Evolutionary conservation across 2,329 filamentous ascomycete species (phyloP).

Genomic region (Emydomyces testavorans): DNA sequence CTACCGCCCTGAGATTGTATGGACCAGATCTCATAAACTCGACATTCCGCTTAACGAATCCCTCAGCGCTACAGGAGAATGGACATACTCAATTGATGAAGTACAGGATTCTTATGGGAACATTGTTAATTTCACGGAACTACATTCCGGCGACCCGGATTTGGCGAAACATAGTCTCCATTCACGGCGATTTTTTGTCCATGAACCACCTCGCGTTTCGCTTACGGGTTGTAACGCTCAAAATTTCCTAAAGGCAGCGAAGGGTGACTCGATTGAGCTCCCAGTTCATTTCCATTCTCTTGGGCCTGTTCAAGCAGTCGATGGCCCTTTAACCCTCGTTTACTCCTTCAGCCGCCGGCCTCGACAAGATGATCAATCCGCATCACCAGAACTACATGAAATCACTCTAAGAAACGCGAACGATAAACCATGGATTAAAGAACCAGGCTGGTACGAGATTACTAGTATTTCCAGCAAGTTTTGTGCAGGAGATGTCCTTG

Average conservation of each 20-base stretch:
- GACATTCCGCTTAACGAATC: slow-evolving; percentile 82
- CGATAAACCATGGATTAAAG: slow-evolving; percentile 57
- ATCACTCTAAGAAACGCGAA: slow-evolving; percentile 47
- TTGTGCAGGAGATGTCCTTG: slow-evolving; percentile 78
- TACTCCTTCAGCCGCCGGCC: slow-evolving; percentile 74
- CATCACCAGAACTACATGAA: slow-evolving; percentile 46
- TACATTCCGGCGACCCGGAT: slow-evolving; percentile 55
- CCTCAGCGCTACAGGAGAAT: slow-evolving; percentile 63
- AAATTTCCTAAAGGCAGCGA: slow-evolving; percentile 71
- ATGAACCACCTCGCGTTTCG: slow-evolving; percentile 66
- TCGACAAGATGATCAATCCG: slow-evolving; percentile 54
- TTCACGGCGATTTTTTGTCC: slow-evolving; percentile 68
- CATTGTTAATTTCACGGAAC: slow-evolving; percentile 54
- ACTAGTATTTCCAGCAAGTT: slow-evolving; percentile 66
- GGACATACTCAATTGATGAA: slow-evolving; percentile 85
- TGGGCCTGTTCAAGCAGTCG: slow-evolving; percentile 45
- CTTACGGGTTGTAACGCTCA: slow-evolving; percentile 67
- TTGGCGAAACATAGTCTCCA: slow-evolving; percentile 52
- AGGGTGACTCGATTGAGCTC: slow-evolving; percentile 54
- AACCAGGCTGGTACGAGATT: slow-evolving; percentile 77
- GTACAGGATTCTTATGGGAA: slow-evolving; percentile 88
- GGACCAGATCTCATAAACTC: slow-evolving; percentile 66
- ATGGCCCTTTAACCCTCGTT: slow-evolving; percentile 59
- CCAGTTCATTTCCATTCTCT: slow-evolving; percentile 60
- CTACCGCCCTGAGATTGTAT: slow-evolving; percentile 48